Evolutionary conservation across 345 rosid genomes (phyloP).

Genomic region (Syzygium jambos): DNA sequence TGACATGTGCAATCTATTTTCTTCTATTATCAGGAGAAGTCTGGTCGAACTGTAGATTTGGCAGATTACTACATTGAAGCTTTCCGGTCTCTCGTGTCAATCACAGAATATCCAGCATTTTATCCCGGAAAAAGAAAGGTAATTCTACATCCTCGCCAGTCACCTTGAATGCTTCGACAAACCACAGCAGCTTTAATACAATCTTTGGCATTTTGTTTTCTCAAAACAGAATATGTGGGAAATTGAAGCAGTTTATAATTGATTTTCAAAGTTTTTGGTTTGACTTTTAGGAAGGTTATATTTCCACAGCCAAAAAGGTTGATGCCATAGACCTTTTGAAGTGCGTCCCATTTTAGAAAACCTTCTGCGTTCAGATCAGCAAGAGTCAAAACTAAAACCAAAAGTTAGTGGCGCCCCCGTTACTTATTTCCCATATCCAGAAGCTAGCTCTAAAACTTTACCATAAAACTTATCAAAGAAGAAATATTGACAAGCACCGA

Average conservation of each 20-base stretch:
- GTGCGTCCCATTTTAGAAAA: background rate
- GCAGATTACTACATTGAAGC: background rate
- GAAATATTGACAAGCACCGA: background rate
- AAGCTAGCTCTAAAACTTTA: background rate
- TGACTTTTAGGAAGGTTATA: background rate
- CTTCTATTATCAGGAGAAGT: background rate
- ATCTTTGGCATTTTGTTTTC: background rate
- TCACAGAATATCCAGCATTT: background rate
- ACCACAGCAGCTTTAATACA: background rate
- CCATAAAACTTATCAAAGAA: background rate
- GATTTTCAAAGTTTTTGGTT: background rate
- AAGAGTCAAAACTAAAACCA: background rate
- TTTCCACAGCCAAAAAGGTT: background rate
- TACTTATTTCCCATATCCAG: background rate
- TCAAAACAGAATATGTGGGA: background rate
- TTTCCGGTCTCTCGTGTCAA: fast-evolving
- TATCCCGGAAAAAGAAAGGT: background rate
- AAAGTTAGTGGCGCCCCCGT: background rate
- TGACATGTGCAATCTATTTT: background rate
- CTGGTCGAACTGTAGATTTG: background rate
- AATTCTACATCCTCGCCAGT: background rate
- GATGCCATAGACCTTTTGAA: background rate
- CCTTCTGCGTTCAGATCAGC: background rate
- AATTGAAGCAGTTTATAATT: background rate
- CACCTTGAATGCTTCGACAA: background rate